Conservation (phyloP, 2,329 filamentous ascomycete genomes). For the Beauveria sp. region DNA sequence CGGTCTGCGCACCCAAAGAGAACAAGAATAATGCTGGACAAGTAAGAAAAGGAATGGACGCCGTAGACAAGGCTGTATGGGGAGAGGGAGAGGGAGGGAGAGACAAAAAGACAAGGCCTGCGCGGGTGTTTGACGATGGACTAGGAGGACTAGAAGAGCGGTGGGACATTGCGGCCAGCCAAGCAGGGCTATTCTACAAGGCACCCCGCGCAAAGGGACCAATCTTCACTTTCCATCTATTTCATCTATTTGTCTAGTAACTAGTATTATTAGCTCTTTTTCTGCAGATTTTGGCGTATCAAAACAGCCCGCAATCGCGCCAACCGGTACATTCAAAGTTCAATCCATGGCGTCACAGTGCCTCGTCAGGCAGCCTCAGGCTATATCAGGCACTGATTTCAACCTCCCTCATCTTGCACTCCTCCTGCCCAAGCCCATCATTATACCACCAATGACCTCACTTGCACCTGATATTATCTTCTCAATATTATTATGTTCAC, state of each 20-base stretch:
- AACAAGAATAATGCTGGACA: neutral
- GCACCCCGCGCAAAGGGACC: too few relatives aligned
- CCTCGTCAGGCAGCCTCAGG: neutral
- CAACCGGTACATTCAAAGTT: too few relatives aligned
- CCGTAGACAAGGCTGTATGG: neutral
- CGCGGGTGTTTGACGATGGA: neutral
- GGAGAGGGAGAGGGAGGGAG: neutral
- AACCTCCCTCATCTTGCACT: neutral
- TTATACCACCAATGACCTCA: too few relatives aligned
- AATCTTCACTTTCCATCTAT: too few relatives aligned
- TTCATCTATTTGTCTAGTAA: too few relatives aligned
- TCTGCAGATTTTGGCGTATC: too few relatives aligned
- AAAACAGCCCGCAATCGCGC: too few relatives aligned
- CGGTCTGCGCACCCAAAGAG: neutral
- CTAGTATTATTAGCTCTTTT: too few relatives aligned
- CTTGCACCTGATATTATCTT: too few relatives aligned
- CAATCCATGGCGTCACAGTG: neutral
- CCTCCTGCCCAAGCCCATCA: neutral
- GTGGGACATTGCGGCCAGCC: neutral
- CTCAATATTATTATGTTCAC: neutral
- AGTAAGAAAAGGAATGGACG: slow-evolving; percentile 1
- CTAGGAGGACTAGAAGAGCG: neutral
- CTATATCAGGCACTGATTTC: neutral
- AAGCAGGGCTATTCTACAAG: neutral
- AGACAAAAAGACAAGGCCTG: neutral